Conservation (phyloP, 345 rosid genomes). For the Arabis hirsuta region DNA sequence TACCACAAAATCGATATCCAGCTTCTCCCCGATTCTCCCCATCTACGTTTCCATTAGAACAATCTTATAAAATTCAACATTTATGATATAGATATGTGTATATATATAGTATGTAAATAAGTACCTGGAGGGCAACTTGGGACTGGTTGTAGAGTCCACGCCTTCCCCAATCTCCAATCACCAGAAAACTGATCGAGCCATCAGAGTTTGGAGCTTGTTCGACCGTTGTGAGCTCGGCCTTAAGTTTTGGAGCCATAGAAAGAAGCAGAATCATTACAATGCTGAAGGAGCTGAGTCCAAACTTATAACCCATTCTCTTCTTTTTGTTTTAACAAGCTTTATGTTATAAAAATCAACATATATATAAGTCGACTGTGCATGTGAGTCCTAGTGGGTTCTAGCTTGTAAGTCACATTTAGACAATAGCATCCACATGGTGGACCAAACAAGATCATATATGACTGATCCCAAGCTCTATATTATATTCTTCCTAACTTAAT, state of each 20-base stretch:
- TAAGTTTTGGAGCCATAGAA: slow-evolving; percentile 13
- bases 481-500: too few species aligned
- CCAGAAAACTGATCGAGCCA: slow-evolving; percentile 62
- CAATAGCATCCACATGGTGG: slow-evolving; percentile 35
- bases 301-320: slow-evolving; percentile 27
- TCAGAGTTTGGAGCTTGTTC: slow-evolving; percentile 51
- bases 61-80: slow-evolving; percentile 3
- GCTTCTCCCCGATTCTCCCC: slow-evolving; percentile 51
- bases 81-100: not conserved
- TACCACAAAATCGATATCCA: slow-evolving; percentile 54
- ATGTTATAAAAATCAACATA: slow-evolving; percentile 22
- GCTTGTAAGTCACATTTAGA: slow-evolving; percentile 29
- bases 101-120: not conserved
- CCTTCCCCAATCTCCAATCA: slow-evolving; percentile 85
- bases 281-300: slow-evolving; percentile 14
- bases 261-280: slow-evolving; percentile 26
- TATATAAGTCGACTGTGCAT: slow-evolving; percentile 30
- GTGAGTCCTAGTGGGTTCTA: slow-evolving; percentile 35
- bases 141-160: slow-evolving; percentile 65
- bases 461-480: not conserved
- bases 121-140: slow-evolving; percentile 66
- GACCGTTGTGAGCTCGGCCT: slow-evolving; percentile 50
- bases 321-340: not conserved
- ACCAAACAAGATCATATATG: slow-evolving; percentile 22
- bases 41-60: slow-evolving; percentile 41